A percentile compares a stretch with the other conserved stretches of the same genome.
Conservation (phyloP, 2,329 filamentous ascomycete genomes). For the Periglandula ipomoeae region DNA sequence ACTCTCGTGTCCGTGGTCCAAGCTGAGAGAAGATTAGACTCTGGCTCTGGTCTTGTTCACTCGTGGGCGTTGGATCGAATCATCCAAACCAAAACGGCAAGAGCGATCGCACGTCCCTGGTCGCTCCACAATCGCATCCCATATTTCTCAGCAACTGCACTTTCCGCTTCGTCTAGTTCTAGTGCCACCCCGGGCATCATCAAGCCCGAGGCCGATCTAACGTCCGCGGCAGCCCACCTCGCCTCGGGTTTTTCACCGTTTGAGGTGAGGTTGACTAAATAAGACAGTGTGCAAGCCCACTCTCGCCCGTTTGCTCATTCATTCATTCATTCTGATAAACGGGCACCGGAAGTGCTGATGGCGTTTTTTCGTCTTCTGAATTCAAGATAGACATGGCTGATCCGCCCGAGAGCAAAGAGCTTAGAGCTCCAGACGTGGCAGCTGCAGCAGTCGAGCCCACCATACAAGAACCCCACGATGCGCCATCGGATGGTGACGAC, state of each 20-base stretch:
- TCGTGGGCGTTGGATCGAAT: neutral
- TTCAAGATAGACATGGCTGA: conserved; percentile 16
- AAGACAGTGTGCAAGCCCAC: neutral
- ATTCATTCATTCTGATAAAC: neutral
- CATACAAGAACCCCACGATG: conserved; percentile 11
- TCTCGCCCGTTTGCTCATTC: neutral
- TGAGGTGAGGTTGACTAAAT: neutral
- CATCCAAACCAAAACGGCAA: neutral
- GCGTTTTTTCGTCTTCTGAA: neutral
- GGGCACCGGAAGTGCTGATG: neutral
- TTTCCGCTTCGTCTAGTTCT: neutral
- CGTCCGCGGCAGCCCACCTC: neutral
- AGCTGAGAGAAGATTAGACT: too few species aligned
- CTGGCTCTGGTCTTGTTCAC: too few species aligned
- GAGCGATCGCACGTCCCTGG: neutral
- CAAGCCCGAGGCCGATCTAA: neutral
- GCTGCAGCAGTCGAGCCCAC: conserved; percentile 20
- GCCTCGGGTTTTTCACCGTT: neutral
- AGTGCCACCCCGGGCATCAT: neutral
- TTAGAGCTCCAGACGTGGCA: conserved; percentile 19
- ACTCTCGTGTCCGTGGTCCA: too few species aligned
- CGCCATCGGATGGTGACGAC: neutral
- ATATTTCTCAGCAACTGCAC: too few species aligned
- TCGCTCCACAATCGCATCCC: too few species aligned
- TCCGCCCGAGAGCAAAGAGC: conserved; percentile 15